Evolutionary conservation across 441 rosid genomes (phyloP), one percentile per base, ranked within the genome.

Genomic region (Aleurites moluccanus): DNA sequence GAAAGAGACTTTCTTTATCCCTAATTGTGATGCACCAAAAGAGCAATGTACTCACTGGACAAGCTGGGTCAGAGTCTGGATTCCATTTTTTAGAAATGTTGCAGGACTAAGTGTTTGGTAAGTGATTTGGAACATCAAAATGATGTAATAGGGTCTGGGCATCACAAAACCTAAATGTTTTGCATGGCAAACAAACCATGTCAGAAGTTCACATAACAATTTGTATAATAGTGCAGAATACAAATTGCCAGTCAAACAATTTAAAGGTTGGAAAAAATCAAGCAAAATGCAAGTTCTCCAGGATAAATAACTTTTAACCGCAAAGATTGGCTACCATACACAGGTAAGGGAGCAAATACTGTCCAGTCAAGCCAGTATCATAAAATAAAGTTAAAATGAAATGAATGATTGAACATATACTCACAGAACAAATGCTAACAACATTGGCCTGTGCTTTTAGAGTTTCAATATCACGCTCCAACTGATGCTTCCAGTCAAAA

Each of bases 401-500:
- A 50, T 7, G 0, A 47, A 45, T 20, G 21, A n/a, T n/a, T n/a
- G 21, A 28, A 9, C 10, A 42, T 53, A 73, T 73, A 88, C 99
- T 85, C 84, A 96, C 99, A 25, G 88, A 80, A 57, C 88, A 91
- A 77, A 96, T 79, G 85, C 87, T 83, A 69, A 81, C 75, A 72
- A 88, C 70, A 62, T 96, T 96, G 76, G 98, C 88, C 81, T 89
- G 98, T 61, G 81, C 94, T 86, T 93, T 94, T 85, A 94, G 76
- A 60, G 91, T 92, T 85, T 96, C 98, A 74, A 81, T 83, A 84
- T 96, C 99, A 60, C 93, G 96, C 45, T 92, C 99, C 82, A 96
- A 83, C 72, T 82, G 94, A 85, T 88, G 98, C 90, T 96, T 96
- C 99, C 97, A 94, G 80, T 92, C 98, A 88, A 82, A 82, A 72